phyloP scores from a whole-genome alignment of 495 filamentous ascomycete genomes.

The Cairneyella variabilis region DNA sequence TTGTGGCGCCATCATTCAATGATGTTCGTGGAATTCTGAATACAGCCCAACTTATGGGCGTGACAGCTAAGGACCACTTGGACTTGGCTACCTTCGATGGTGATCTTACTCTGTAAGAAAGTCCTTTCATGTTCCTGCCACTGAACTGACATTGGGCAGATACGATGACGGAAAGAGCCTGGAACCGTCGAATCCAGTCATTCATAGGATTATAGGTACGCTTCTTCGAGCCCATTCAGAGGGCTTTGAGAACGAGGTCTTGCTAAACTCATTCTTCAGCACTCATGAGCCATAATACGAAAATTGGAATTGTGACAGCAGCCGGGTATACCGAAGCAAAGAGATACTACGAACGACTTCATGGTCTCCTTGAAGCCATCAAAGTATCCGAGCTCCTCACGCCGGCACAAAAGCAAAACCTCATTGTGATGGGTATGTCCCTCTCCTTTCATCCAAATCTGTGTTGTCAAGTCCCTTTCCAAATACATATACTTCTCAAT shows the following conservation, averaged over 20 bases:
- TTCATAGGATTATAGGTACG: slow-evolving; percentile 64
- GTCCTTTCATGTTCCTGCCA: neutral
- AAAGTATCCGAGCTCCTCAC: slow-evolving; percentile 57
- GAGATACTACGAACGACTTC: slow-evolving; percentile 78
- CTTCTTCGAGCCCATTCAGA: neutral
- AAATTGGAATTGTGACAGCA: slow-evolving; percentile 93
- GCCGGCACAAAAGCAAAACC: slow-evolving; percentile 59
- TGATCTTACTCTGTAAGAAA: slow-evolving; percentile 72
- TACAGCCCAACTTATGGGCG: slow-evolving; percentile 86
- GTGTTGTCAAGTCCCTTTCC: neutral
- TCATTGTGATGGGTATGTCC: slow-evolving; percentile 79
- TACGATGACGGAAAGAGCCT: slow-evolving; percentile 90
- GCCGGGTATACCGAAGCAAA: slow-evolving; percentile 88
- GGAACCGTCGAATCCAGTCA: slow-evolving; percentile 67
- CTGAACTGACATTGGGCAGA: slow-evolving; percentile 14
- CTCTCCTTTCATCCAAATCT: neutral
- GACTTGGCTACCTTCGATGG: slow-evolving; percentile 94
- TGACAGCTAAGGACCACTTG: slow-evolving; percentile 64
- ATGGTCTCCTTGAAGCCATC: slow-evolving; percentile 82
- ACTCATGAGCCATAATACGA: slow-evolving; percentile 55
- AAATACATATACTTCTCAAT: neutral
- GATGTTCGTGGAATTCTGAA: slow-evolving; percentile 91
- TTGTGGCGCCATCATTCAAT: slow-evolving; percentile 97
- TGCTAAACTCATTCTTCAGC: slow-evolving; percentile 26
- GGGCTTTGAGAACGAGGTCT: slow-evolving; percentile 1